These are phyloP conservation scores for Orobanche coerulescens DNA, from an alignment of 257 asterid species.

Conservation along the genomic window DNA sequence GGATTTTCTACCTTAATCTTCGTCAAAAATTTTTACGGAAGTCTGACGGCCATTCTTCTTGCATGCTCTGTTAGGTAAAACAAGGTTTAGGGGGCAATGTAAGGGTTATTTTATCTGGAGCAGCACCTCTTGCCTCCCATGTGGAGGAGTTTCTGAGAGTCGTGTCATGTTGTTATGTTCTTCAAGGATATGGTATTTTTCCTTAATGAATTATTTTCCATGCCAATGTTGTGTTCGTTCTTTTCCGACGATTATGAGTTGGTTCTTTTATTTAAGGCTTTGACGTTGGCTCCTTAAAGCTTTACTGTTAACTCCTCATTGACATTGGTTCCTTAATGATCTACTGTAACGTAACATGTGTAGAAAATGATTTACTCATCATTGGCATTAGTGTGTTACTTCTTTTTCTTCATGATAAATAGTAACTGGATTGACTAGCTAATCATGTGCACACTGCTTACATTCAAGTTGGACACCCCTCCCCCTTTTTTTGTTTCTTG, in stretches of 20 bases:
- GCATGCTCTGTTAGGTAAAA: slow-evolving; percentile 52
- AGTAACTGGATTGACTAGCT: background rate
- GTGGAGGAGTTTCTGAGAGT: slow-evolving; percentile 87
- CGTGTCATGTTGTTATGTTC: slow-evolving; percentile 70
- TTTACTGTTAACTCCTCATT: slow-evolving; percentile 12
- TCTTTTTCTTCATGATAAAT: background rate
- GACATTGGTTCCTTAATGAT: background rate
- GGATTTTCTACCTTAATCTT: slow-evolving; percentile 12
- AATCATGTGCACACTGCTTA: slow-evolving; percentile 4
- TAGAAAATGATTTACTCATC: background rate
- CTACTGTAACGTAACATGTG: background rate
- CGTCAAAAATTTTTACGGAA: slow-evolving; percentile 14
- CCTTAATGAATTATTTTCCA: slow-evolving; percentile 10
- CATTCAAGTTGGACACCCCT: slow-evolving; percentile 5
- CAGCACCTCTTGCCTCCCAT: slow-evolving; percentile 95
- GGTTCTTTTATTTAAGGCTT: background rate
- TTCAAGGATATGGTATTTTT: slow-evolving; percentile 90
- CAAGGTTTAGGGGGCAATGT: slow-evolving; percentile 92
- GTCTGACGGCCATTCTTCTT: slow-evolving; percentile 14
- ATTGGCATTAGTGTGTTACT: too few relatives aligned
- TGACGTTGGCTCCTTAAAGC: background rate
- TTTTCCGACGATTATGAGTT: slow-evolving; percentile 1
- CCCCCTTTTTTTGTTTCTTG: background rate
- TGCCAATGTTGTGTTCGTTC: background rate
- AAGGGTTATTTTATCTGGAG: slow-evolving; percentile 86